Conservation (phyloP, 495 filamentous ascomycete species). For the Trichoderma parareesei region DNA sequence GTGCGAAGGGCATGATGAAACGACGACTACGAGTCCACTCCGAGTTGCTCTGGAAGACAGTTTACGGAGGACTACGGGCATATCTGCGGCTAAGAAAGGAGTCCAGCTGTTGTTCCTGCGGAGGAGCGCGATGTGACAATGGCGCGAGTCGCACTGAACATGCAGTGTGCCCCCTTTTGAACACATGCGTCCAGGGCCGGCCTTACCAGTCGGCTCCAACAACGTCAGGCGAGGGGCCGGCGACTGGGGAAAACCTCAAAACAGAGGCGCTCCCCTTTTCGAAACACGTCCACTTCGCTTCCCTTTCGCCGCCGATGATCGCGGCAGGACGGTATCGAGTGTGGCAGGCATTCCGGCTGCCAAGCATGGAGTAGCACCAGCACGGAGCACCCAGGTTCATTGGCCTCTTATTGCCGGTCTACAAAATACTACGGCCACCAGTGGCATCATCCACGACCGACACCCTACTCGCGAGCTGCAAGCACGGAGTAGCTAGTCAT, state of each 20-base stretch:
- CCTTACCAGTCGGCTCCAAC: not conserved
- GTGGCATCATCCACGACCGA: not conserved
- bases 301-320: slow-evolving; percentile 3
- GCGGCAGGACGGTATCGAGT: not conserved
- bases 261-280: slow-evolving; percentile 2
- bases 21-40: not conserved
- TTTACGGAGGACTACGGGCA: not conserved
- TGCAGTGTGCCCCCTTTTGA: slow-evolving; percentile 5
- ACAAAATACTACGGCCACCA: not conserved
- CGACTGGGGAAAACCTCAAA: not conserved
- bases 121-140: not conserved
- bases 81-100: not conserved
- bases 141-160: not conserved
- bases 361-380: not conserved
- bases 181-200: not conserved
- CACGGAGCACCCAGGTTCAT: not conserved
- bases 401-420: not conserved
- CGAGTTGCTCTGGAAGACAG: not conserved
- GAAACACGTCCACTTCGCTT: slow-evolving; percentile 4
- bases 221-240: not conserved
- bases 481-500: not conserved
- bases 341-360: not conserved
- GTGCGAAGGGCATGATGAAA: not conserved
- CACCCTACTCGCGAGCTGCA: not conserved
- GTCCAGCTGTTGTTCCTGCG: not conserved